phyloP scores from a whole-genome alignment of 2,329 filamentous ascomycete species.

The Colletotrichum costaricense region DNA sequence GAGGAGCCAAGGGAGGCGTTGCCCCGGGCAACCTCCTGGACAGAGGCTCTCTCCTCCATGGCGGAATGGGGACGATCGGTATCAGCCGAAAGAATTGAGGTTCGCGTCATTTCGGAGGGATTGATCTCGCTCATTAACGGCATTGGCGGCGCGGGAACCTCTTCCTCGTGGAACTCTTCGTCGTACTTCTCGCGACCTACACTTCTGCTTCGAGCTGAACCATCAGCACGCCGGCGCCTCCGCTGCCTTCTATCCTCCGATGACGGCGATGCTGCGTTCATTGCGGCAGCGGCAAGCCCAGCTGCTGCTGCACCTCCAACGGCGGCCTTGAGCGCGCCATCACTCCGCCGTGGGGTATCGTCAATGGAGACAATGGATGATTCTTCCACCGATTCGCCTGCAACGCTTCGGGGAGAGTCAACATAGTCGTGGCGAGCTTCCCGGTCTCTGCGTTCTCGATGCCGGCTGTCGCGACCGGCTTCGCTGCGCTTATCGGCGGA shows the following conservation, averaged over 20 bases:
- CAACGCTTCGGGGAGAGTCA: constrained; percentile 60
- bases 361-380: constrained; percentile 51
- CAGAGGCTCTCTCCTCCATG: constrained; percentile 69
- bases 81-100: constrained; percentile 86
- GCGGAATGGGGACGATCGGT: constrained; percentile 79
- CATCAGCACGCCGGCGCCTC: constrained; percentile 64
- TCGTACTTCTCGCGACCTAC: constrained; percentile 56
- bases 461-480: constrained; percentile 62
- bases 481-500: constrained; percentile 68
- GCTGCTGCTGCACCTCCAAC: constrained; percentile 57
- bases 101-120: constrained; percentile 87
- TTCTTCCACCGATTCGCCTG: constrained; percentile 59
- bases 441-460: constrained; percentile 49
- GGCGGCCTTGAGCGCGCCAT: constrained; percentile 56
- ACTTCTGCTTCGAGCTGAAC: constrained; percentile 55
- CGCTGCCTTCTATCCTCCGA: constrained; percentile 63
- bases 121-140: constrained; percentile 89
- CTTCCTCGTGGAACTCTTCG: constrained; percentile 65
- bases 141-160: constrained; percentile 78
- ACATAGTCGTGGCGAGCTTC: constrained; percentile 67
- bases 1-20: constrained; percentile 68
- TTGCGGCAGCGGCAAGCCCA: constrained; percentile 48
- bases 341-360: constrained; percentile 56
- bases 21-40: constrained; percentile 73
- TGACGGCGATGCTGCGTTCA: constrained; percentile 54